Evolutionary conservation across 2,329 filamentous ascomycete species (phyloP), one percentile per base, ranked within the genome.

Genomic region (Botrytis elliptica): DNA sequence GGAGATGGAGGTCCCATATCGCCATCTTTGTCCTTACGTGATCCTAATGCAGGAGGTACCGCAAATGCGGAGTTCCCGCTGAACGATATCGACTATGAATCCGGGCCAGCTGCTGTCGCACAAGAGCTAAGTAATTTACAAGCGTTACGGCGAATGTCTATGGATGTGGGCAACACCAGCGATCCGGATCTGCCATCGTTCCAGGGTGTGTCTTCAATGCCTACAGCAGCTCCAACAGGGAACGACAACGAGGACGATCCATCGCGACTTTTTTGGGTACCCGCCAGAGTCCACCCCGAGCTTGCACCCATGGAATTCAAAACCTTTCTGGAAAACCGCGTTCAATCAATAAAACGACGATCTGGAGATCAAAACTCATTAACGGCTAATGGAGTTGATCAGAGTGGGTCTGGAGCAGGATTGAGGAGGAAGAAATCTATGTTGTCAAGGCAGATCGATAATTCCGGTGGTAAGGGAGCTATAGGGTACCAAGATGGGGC

Each of bases 231-330:
- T 29, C 93, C 93, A 1, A 90, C 87, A 4, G 89, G 90, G 46
- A 88, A 89, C 75, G 92, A 93, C 76, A 92, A 97, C 79, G 94
- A 97, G 81, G 92, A 94, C 78, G 95, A 98, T 81, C 90, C 94
- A 12, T 94, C 95, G 3, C 89, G 94, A 75, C 84, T 98, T 74
- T 93, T 98, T 77, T 99, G 96, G 96, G 96, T 99, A 9, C 96
- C 96, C 8, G 96, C 96, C 38, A 90, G 94, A 74, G 88, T 99
- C 42, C 96, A 99, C 79, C 96, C 96, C 0, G 96, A 99, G 83
- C 86, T 99, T 67, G 96, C 96, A 4, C 96, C 96, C 1, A 94
- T 93, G 80, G 96, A 98, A 78, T 99, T 98, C 86, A 98, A 97
- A 83, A 95, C 92, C 1, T 99, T 98, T 78, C 88, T 99, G 3